These are phyloP conservation scores for Nemophila menziesii DNA, from an alignment of 257 asterid species.

Conservation along the genomic window DNA sequence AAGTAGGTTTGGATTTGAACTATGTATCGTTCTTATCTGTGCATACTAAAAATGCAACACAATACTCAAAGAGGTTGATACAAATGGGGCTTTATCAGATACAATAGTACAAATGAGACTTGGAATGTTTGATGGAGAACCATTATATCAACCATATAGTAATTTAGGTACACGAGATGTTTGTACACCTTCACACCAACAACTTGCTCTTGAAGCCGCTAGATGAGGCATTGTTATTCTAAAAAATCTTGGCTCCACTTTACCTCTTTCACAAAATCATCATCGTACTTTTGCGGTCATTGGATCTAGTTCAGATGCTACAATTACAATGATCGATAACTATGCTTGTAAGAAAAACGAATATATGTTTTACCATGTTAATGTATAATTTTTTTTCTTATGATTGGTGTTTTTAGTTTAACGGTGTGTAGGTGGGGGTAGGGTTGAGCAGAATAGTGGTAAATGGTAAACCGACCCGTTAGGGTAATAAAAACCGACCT, in stretches of 20 bases:
- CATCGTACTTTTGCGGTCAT: constrained; percentile 58
- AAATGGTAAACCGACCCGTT: too few species aligned
- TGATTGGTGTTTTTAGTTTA: not conserved
- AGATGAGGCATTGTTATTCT: constrained; percentile 69
- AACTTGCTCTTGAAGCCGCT: constrained; percentile 73
- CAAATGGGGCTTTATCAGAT: constrained; percentile 40
- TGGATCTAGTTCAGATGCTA: constrained; percentile 67
- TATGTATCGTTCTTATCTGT: constrained; percentile 55
- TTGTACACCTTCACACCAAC: constrained; percentile 53
- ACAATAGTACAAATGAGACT: constrained; percentile 70
- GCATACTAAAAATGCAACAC: constrained; percentile 57
- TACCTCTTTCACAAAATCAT: constrained; percentile 46
- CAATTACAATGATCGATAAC: constrained; percentile 70
- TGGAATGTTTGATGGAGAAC: constrained; percentile 83
- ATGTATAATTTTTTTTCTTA: too few species aligned
- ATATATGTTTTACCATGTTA: not conserved
- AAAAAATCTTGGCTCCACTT: constrained; percentile 43
- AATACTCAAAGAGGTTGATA: constrained; percentile 40
- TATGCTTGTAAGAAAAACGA: constrained; percentile 50
- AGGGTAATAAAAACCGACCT: too few species aligned
- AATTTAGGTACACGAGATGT: constrained; percentile 56
- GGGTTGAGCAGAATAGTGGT: too few species aligned
- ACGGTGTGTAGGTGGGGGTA: constrained; percentile 3
- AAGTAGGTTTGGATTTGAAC: constrained; percentile 82
- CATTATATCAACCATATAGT: constrained; percentile 40